Conservation (phyloP, 805 yeast species). For the Candida saitoana region DNA sequence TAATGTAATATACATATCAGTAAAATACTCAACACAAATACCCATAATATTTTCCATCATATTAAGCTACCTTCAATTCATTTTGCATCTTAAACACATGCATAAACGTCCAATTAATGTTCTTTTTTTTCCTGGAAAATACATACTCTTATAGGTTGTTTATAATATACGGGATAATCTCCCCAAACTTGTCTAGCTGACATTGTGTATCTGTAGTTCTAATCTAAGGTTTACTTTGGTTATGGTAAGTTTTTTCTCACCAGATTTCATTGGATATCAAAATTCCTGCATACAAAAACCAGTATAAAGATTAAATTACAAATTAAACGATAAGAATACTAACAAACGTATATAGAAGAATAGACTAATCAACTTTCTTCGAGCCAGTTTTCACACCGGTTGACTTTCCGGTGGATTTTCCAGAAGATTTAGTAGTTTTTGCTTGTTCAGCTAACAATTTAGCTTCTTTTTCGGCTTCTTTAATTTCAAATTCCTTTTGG, state of each 20-base stretch:
- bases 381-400: not conserved
- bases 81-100: no score
- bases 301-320: not conserved
- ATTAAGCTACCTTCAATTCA: no score
- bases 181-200: constrained; percentile 41
- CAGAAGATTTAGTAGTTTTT: constrained; percentile 7
- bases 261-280: constrained; percentile 11
- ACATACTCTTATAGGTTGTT: constrained; percentile 63
- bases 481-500: constrained; percentile 27
- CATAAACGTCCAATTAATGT: not conserved
- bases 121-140: not conserved
- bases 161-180: constrained; percentile 54
- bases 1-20: no score
- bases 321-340: constrained; percentile 1
- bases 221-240: not conserved
- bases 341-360: not conserved
- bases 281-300: constrained; percentile 2
- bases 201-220: constrained; percentile 7
- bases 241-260: not conserved
- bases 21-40: no score
- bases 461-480: constrained; percentile 22
- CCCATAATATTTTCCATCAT: no score
- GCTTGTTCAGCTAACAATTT: constrained; percentile 13
- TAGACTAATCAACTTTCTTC: not conserved
- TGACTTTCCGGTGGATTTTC: constrained; percentile 10